Evolutionary conservation across 805 yeast genomes (phyloP).

Genomic region (Monosporozyma unispora): DNA sequence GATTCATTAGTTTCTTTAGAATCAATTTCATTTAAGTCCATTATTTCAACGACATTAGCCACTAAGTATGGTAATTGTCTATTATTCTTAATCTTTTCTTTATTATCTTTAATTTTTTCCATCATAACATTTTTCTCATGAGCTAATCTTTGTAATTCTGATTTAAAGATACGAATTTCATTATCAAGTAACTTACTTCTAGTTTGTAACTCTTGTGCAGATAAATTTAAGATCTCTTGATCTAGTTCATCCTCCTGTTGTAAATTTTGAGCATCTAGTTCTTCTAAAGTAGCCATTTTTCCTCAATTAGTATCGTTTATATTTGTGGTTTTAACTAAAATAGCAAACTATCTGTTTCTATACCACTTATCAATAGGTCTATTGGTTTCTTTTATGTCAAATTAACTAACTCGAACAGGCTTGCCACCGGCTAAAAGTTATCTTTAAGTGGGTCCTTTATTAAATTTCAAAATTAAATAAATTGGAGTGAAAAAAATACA

Average conservation of each 20-base stretch:
- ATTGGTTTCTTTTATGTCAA: background rate
- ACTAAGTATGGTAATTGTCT: slow-evolving; percentile 93
- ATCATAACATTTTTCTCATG: slow-evolving; percentile 92
- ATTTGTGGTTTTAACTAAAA: no score
- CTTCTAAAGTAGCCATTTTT: slow-evolving; percentile 76
- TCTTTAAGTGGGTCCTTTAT: background rate
- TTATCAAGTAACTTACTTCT: slow-evolving; percentile 85
- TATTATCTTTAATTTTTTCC: slow-evolving; percentile 90
- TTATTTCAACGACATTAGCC: slow-evolving; percentile 90
- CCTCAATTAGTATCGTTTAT: background rate
- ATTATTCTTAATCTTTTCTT: slow-evolving; percentile 90
- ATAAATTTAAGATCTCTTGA: slow-evolving; percentile 66
- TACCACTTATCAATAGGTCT: background rate
- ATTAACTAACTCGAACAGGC: background rate
- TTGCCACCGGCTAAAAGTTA: background rate
- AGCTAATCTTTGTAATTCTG: slow-evolving; percentile 80
- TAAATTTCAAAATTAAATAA: background rate
- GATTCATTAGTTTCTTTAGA: slow-evolving; percentile 48
- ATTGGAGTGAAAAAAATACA: background rate
- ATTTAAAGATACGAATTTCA: slow-evolving; percentile 89
- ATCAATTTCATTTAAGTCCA: slow-evolving; percentile 78
- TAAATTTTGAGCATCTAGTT: slow-evolving; percentile 46
- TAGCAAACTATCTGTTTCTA: no score
- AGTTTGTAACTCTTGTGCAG: slow-evolving; percentile 76
- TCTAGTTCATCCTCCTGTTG: slow-evolving; percentile 55